Percentiles rank a stretch among this genome's conserved stretches.
Conservation (phyloP, 176 grass and related monocot genomes). For the Paspalum notatum region DNA sequence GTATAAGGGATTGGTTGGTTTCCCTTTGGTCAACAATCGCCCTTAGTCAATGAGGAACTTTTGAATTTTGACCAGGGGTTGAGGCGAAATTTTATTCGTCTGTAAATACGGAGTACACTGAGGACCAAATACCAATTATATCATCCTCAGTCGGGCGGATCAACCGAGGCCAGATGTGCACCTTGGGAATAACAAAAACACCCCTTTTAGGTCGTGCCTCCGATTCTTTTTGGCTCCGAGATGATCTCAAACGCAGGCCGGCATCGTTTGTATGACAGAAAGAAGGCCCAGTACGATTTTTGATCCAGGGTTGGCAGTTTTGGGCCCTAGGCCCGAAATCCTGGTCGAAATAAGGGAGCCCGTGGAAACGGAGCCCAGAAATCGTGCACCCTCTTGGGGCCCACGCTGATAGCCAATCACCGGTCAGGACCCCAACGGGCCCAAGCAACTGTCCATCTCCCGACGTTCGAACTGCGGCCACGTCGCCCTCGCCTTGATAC, state of each 20-base stretch:
- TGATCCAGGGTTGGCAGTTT: too few species aligned
- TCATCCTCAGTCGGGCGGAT: constrained; percentile 37
- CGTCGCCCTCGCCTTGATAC: constrained; percentile 19
- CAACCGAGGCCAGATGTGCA: constrained; percentile 16
- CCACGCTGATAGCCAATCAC: neutral
- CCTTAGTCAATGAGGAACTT: too few species aligned
- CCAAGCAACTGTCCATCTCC: neutral
- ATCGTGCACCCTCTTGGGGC: neutral
- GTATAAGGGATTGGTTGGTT: neutral
- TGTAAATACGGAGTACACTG: neutral
- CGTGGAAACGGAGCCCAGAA: too few species aligned
- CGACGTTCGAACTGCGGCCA: constrained; percentile 5
- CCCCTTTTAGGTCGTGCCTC: neutral
- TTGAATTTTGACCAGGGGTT: neutral
- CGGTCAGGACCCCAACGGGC: neutral
- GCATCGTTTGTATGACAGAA: too few species aligned
- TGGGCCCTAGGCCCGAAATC: too few species aligned
- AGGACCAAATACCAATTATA: neutral
- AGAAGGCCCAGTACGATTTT: too few species aligned
- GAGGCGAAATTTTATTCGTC: neutral
- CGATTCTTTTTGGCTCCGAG: neutral
- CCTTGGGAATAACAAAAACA: constrained; percentile 21
- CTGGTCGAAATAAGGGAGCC: too few species aligned
- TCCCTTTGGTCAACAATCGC: neutral
- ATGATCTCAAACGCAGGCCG: neutral